Conservation (phyloP, 2,329 filamentous ascomycete species). For the Hypomyces perniciosus region DNA sequence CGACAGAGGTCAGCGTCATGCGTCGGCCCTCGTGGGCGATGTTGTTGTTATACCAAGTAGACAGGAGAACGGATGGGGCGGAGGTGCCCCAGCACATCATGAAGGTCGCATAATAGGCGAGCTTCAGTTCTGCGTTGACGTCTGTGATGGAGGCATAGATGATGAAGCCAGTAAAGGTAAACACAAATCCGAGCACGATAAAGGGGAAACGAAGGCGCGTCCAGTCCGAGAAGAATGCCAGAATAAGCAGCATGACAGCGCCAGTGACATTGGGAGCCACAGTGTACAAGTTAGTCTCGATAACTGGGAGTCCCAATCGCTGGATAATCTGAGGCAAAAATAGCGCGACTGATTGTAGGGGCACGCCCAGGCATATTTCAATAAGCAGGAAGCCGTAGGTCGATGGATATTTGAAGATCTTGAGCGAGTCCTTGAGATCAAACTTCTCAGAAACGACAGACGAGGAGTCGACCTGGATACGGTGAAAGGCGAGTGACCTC, state of each 20-base stretch:
- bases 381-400: slow-evolving; percentile 46
- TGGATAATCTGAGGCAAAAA: slow-evolving; percentile 52
- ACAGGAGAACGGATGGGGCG: slow-evolving; percentile 65
- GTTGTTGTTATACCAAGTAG: slow-evolving; percentile 71
- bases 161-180: slow-evolving; percentile 73
- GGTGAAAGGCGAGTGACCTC: slow-evolving; percentile 61
- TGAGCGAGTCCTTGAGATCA: slow-evolving; percentile 43
- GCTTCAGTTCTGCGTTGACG: slow-evolving; percentile 51
- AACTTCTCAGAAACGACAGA: slow-evolving; percentile 51
- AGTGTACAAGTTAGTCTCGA: slow-evolving; percentile 71
- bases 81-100: slow-evolving; percentile 80
- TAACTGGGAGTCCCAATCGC: slow-evolving; percentile 40
- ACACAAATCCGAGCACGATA: slow-evolving; percentile 64
- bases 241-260: slow-evolving; percentile 63
- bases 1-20: slow-evolving; percentile 63
- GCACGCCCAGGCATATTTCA: slow-evolving; percentile 55
- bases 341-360: slow-evolving; percentile 48
- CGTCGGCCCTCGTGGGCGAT: slow-evolving; percentile 70
- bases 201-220: slow-evolving; percentile 65
- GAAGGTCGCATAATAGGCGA: slow-evolving; percentile 71
- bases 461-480: slow-evolving; percentile 71
- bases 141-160: slow-evolving; percentile 67
- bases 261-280: slow-evolving; percentile 74
- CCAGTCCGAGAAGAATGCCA: slow-evolving; percentile 66
- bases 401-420: slow-evolving; percentile 45